Evolutionary conservation across 257 asterid genomes (phyloP).

Genomic region (Craterostigma plantagineum): DNA sequence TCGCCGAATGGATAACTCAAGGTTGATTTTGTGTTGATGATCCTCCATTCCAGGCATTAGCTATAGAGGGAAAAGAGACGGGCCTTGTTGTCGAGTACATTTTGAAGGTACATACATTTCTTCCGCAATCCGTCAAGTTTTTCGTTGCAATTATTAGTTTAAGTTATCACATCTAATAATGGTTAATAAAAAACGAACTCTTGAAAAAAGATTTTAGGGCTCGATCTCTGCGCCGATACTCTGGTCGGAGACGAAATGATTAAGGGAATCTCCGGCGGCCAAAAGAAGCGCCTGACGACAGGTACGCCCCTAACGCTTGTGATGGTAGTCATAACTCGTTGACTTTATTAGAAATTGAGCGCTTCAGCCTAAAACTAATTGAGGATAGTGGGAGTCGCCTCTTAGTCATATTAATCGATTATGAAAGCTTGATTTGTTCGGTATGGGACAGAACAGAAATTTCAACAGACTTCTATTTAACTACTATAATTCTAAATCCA

Average conservation of each 20-base stretch:
- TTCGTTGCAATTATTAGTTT: no score
- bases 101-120: constrained; percentile 47
- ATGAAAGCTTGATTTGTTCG: no score
- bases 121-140: constrained; percentile 14
- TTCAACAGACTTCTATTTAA: no score
- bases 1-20: no score
- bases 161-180: no score
- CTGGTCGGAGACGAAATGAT: constrained; percentile 95
- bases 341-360: no score
- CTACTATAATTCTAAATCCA: constrained; percentile 8
- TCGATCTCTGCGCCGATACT: constrained; percentile 80
- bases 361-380: no score
- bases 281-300: constrained; percentile 80
- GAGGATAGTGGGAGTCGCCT: no score
- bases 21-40: neutral
- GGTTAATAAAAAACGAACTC: no score
- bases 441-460: no score
- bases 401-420: no score
- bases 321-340: no score
- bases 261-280: constrained; percentile 95
- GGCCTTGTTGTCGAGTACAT: constrained; percentile 75
- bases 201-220: constrained; percentile 76
- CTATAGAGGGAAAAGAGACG: constrained; percentile 74
- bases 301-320: constrained; percentile 9
- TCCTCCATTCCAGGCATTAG: constrained; percentile 61